Conservation (phyloP, 495 filamentous ascomycete genomes). For the Pseudoneurospora amorphoporcata region DNA sequence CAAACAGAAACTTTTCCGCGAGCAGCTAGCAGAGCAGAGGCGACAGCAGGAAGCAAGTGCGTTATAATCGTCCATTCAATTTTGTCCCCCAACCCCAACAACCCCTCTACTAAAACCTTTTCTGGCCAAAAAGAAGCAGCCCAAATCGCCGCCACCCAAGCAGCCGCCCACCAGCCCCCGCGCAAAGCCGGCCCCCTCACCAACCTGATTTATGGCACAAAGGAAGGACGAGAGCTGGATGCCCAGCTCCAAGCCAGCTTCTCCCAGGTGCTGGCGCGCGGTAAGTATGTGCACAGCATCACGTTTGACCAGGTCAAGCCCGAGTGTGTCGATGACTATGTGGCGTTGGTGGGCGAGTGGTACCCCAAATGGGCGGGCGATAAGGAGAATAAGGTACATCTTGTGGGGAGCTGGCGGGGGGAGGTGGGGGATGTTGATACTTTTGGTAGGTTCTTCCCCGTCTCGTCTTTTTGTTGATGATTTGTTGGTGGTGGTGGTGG, state of each 20-base stretch:
- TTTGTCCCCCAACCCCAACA: slow-evolving; percentile 41
- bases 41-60: slow-evolving; percentile 78
- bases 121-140: slow-evolving; percentile 33
- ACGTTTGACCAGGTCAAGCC: slow-evolving; percentile 95
- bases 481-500: background rate
- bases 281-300: slow-evolving; percentile 97
- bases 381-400: slow-evolving; percentile 81
- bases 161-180: slow-evolving; percentile 28
- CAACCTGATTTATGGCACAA: slow-evolving; percentile 88
- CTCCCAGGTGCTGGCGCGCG: slow-evolving; percentile 83
- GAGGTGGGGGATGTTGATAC: slow-evolving; percentile 97
- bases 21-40: slow-evolving; percentile 64
- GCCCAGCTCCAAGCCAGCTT: slow-evolving; percentile 91
- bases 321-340: slow-evolving; percentile 90
- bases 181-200: slow-evolving; percentile 45
- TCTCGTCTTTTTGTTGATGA: no score
- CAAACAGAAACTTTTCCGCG: slow-evolving; percentile 77
- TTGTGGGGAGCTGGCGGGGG: slow-evolving; percentile 96
- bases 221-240: slow-evolving; percentile 85
- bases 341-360: slow-evolving; percentile 81
- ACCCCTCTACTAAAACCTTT: slow-evolving; percentile 4
- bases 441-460: slow-evolving; percentile 55
- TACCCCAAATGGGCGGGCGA: slow-evolving; percentile 77
- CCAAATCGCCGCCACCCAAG: slow-evolving; percentile 22
- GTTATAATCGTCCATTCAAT: slow-evolving; percentile 21